phyloP scores from a whole-genome alignment of 768 basidiomycete genomes.

The Rhizopogon roseolus region DNA sequence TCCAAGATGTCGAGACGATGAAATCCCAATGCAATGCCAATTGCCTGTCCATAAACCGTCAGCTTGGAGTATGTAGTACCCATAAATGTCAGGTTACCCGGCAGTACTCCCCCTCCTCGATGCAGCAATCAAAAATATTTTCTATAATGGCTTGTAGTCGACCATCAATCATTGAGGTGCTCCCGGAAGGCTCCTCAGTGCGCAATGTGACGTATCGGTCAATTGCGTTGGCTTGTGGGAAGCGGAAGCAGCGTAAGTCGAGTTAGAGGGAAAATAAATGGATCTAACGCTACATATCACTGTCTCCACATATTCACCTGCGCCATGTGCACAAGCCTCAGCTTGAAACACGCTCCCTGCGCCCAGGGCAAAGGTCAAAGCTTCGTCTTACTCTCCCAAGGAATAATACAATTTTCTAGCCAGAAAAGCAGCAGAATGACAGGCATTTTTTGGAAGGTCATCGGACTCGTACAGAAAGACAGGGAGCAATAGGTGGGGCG shows the following conservation, averaged over 20 bases:
- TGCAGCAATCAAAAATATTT: conserved; percentile 80
- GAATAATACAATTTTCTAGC: conserved; percentile 98
- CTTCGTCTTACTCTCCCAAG: conserved; percentile 93
- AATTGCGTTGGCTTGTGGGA: conserved; percentile 79
- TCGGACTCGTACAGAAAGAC: conserved; percentile 89
- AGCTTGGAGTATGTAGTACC: neutral
- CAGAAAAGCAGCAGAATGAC: conserved; percentile 82
- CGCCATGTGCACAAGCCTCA: conserved; percentile 55
- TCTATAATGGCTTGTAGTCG: conserved; percentile 84
- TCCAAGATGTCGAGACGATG: conserved; percentile 84
- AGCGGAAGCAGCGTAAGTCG: neutral
- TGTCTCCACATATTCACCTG: conserved; percentile 91
- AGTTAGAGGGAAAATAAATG: neutral
- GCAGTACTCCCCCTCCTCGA: conserved; percentile 85
- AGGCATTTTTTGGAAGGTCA: conserved; percentile 66
- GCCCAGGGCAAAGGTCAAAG: conserved; percentile 89
- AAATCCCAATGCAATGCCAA: conserved; percentile 93
- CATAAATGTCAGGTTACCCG: conserved; percentile 45
- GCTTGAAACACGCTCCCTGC: conserved; percentile 83
- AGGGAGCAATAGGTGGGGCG: too few relatives aligned
- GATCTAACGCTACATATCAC: conserved; percentile 70
- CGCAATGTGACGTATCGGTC: conserved; percentile 85
- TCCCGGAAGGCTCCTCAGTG: conserved; percentile 42
- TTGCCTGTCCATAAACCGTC: conserved; percentile 50
- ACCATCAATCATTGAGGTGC: conserved; percentile 66